A percentile compares a stretch with the other conserved stretches of the same genome.
These are phyloP conservation scores for Diplogelasinospora grovesii DNA, from an alignment of 495 filamentous ascomycete species.

Conservation along the genomic window DNA sequence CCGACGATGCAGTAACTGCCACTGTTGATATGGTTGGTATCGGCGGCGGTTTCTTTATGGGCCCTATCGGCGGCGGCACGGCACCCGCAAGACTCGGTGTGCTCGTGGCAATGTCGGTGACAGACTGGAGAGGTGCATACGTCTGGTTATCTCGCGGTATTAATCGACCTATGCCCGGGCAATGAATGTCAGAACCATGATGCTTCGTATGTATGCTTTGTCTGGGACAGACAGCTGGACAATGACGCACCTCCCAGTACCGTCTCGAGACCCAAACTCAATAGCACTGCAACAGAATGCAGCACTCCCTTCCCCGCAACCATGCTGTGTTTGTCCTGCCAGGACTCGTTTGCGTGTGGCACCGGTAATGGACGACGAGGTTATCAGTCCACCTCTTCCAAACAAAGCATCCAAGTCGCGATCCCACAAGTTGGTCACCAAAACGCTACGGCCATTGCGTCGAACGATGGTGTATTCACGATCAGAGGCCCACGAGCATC, in stretches of 20 bases:
- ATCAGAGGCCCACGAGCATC: too few species aligned
- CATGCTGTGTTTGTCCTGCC: slow-evolving; percentile 18
- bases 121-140: background rate
- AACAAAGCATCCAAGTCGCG: background rate
- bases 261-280: slow-evolving; percentile 17
- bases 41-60: background rate
- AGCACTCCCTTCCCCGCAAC: slow-evolving; percentile 21
- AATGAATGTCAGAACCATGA: too few species aligned
- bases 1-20: background rate
- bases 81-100: background rate
- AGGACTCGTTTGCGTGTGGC: background rate
- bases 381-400: slow-evolving; percentile 2
- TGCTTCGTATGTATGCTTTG: too few species aligned
- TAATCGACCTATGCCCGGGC: background rate
- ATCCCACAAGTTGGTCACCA: slow-evolving; percentile 10
- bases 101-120: background rate
- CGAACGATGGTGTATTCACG: background rate
- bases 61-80: background rate
- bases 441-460: slow-evolving; percentile 15
- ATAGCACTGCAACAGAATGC: slow-evolving; percentile 26
- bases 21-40: background rate
- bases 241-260: slow-evolving; percentile 20
- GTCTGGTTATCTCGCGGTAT: background rate
- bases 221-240: background rate
- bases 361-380: too few species aligned